phyloP scores from a whole-genome alignment of 371 early-diverging fungal species.

The Haplosporangium sp. region DNA sequence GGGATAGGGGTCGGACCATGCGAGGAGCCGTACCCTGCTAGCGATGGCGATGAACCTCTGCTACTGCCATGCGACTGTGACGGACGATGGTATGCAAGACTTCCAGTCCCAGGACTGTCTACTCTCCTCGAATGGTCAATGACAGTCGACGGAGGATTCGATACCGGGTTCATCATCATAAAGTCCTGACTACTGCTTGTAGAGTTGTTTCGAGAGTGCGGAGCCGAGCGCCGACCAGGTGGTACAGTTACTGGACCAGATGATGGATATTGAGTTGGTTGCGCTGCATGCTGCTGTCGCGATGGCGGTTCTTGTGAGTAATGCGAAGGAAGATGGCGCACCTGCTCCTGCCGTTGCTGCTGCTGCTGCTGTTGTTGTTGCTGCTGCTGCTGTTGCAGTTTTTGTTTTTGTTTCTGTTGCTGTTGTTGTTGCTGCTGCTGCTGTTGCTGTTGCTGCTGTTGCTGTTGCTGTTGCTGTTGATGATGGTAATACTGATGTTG shows the following conservation, averaged over 20 bases:
- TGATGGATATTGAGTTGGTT: slow-evolving; percentile 2
- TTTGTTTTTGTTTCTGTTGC: slow-evolving; percentile 9
- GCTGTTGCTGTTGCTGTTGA: slow-evolving; percentile 18
- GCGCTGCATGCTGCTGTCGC: slow-evolving; percentile 12
- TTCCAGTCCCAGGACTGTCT: slow-evolving; percentile 13
- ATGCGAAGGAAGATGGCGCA: slow-evolving; percentile 2
- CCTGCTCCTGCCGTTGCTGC: not conserved
- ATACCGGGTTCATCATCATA: slow-evolving; percentile 38
- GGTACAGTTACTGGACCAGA: slow-evolving; percentile 1
- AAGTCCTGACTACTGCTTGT: slow-evolving; percentile 14
- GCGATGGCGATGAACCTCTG: slow-evolving; percentile 38
- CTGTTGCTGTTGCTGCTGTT: not conserved
- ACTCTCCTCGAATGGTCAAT: slow-evolving; percentile 11
- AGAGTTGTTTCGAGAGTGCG: slow-evolving; percentile 43
- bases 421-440: slow-evolving; percentile 4
- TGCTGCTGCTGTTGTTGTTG: not conserved
- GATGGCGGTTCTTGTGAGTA: not conserved
- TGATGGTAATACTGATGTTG: not conserved
- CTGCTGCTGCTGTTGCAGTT: not conserved
- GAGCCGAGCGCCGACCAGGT: slow-evolving; percentile 29
- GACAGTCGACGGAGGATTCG: slow-evolving; percentile 7
- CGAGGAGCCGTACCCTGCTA: slow-evolving; percentile 30
- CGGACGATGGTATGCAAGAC: slow-evolving; percentile 2
- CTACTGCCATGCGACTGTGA: slow-evolving; percentile 24
- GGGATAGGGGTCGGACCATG: slow-evolving; percentile 33